Base-by-base conservation (phyloP, 257 asterid genomes). In the Solanum dulcamara region DNA sequence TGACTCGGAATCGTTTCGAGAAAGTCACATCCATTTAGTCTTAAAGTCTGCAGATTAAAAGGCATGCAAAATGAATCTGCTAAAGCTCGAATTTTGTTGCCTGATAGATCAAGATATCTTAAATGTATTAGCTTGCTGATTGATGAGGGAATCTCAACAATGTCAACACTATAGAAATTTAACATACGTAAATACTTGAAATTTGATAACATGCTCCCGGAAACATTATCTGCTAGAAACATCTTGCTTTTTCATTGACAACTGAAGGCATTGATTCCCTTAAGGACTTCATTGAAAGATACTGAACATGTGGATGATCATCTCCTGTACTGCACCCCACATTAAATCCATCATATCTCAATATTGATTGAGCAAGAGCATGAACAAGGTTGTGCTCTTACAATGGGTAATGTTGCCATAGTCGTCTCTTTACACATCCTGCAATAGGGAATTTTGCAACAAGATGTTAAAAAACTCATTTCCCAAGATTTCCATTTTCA, bases 341-440 rank as follows among this genome's bases (percentile, higher is more conserved):
- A 42, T 79, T 44, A 81, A 42, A 38, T 26, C 9, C 44, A n/a
- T 72, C 75, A 5, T 40, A 22, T 26, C 77, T 68, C 11, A 83
- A 74, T 46, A 91, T 20, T 3, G 79, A 85, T 17, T 48, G 55
- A 6, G 90, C 90, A 62, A 89, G 86, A 60, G 83, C 90, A 64
- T 89, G 92, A 60, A 87, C 92, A 70, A 89, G 88, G 67, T 85
- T 89, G 10, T 87, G 91, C 83, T 83, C 64, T 53, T 80, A 64
- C 89, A 86, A 81, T 89, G 90, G 91, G 89, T 85, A 1, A 85
- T 81, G 42, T 88, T 35, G 4, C 80, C 85, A 28, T 57, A 81
- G 24, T 0, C 5, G 35, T 87, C 87, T 81, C 32, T 85, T n/a
- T 33, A 15, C 6, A 68, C 85, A 60, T 89, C 90, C 64, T 88